Conservation (phyloP, 805 yeast species). For the Candida loeiensis region DNA sequence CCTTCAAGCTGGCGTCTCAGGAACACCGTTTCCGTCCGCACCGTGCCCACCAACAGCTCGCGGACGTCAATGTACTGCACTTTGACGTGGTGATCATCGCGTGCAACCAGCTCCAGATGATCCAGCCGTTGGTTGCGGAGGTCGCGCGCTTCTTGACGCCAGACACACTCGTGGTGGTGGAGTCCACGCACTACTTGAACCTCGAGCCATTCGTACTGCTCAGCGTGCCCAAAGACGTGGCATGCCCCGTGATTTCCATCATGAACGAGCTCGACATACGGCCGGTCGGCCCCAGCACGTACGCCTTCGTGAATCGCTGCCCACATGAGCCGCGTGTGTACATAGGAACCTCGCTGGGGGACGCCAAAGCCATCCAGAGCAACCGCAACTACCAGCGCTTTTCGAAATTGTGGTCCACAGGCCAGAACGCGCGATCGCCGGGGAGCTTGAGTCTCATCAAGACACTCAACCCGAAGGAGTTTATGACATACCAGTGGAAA, state of each 20-base stretch:
- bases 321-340: conserved; percentile 43
- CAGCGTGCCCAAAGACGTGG: conserved; percentile 31
- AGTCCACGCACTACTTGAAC: conserved; percentile 68
- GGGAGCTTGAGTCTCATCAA: conserved; percentile 46
- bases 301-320: conserved; percentile 29
- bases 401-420: conserved; percentile 30
- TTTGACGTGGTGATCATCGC: conserved; percentile 34
- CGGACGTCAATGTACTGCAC: conserved; percentile 12
- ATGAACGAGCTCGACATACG: conserved; percentile 62
- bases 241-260: conserved; percentile 41
- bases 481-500: conserved; percentile 77
- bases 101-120: conserved; percentile 36
- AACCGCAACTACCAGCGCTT: conserved; percentile 18
- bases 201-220: conserved; percentile 64
- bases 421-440: conserved; percentile 12
- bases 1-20: conserved; percentile 8
- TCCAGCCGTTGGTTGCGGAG: conserved; percentile 27
- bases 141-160: conserved; percentile 24
- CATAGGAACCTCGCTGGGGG: conserved; percentile 31
- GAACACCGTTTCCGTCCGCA: conserved; percentile 16
- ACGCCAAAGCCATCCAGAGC: conserved; percentile 13
- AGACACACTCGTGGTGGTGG: conserved; percentile 56
- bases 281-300: conserved; percentile 21
- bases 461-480: conserved; percentile 52
- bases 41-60: conserved; percentile 12